Evolutionary conservation across 73 alveolate genomes (phyloP), one percentile per base, ranked within the genome.

Genomic region (Tetrahymena elliotti): DNA sequence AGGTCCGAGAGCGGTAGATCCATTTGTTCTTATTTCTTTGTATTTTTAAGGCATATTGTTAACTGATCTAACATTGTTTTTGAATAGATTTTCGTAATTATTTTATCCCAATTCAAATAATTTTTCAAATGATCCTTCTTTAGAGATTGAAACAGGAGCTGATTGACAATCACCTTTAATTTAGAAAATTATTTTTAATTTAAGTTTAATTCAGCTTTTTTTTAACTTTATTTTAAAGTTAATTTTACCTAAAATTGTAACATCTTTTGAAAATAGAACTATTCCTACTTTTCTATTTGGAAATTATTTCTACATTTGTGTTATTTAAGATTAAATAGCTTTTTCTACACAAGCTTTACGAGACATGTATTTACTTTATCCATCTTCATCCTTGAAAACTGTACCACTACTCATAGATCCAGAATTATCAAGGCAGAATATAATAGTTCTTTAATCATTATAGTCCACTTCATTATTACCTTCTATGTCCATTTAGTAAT

Each of bases 1-100:
- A 35, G 99, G 99, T 33, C 99, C 99, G 37, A 98, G 95, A 47
- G 99, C 99, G 27, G 99, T 98, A 6, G 98, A 98, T 1, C 99
- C 99, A 38, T 97, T 96, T 84, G 97, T 98, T 52, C 98, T 96
- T 31, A 98, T 96, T 38, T 95, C 31, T 52, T 94, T 88, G 83
- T 97, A 84, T 83, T 93, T 96, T 31, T 95, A 68, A 24, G 88
- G 38, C 88, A 68, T 68, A 68, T 68, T 68, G 36, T 68, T 68
- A 3, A 68, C 88, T 18, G 16, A 10, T 3, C 88, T n/a, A 18
- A 68, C 88, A n/a, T 68, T 68, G n/a, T 68, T 68, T 31, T 68
- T 68, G 38, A 68, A 68, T 5, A 68, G 88, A 27, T 24, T 68
- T 27, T 68, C 88, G n/a, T 68, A 68, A 31, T 24, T n/a, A 31